Evolutionary conservation across 148 eudicot genomes (phyloP), one percentile per base, ranked within the genome.

Genomic region (Cornus florida): DNA sequence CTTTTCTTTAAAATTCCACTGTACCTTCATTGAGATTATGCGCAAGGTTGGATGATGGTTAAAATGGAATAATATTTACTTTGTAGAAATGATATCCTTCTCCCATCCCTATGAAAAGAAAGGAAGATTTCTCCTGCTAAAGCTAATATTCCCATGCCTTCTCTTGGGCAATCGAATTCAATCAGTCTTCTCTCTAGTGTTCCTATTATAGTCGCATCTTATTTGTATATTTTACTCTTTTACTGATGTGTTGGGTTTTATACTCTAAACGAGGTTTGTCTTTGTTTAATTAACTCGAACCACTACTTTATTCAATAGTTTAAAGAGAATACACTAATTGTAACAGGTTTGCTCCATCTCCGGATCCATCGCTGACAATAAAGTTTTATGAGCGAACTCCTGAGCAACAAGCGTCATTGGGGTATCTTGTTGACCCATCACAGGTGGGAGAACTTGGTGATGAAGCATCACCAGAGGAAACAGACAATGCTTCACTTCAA

Each of bases 321-420:
- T 80, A 60, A 74, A 33, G 64, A 60, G 10, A 22, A 19, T 76
- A 13, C 57, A 14, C 11, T 65, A 16, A 7, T 57, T 60, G 35
- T 72, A 48, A 74, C 76, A 96, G 99, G 90, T 80, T 78, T 86
- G 98, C 99, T 77, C 99, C 99, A 22, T 83, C 95, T 43, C 82
- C 88, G 5, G 99, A 96, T 84, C 95, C 99, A 75, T 86, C 87
- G 33, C 77, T 93, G 71, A 86, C 87, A 10, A 86, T 94, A 31
- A 89, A 86, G 62, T 90, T 89, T 77, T 96, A 96, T 83, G 95
- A 93, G 67, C 92, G 98, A 83, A 89, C 94, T 85, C 90, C 92
- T 67, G 94, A 96, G 80, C 99, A 96, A 67, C 97, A 89, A 82
- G 93, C 90, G 24, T 86, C 88, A 24, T 82, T 96, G 69, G 99